These are phyloP conservation scores for Fusarium newnesense DNA, from an alignment of 2,329 filamentous ascomycete species.

Conservation along the genomic window DNA sequence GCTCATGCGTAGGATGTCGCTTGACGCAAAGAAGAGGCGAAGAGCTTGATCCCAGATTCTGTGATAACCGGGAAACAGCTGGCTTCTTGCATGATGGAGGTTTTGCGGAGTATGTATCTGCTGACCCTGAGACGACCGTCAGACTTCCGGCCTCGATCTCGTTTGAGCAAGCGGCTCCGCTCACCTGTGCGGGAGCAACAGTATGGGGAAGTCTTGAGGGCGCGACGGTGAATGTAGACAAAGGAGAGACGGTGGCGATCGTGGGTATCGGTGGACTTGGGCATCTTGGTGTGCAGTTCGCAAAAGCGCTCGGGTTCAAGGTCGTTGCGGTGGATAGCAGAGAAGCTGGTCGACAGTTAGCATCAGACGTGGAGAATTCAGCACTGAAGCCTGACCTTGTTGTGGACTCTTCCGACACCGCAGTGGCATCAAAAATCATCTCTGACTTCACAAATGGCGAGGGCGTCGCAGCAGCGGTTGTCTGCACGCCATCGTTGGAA, in stretches of 20 bases:
- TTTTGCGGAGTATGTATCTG: conserved; percentile 4
- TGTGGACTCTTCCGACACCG: conserved; percentile 2
- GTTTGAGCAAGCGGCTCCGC: conserved; percentile 5
- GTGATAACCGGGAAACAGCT: not conserved
- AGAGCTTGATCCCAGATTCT: conserved; percentile 7
- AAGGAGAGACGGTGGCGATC: not conserved
- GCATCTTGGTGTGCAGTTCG: conserved; percentile 9
- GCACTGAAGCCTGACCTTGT: not conserved
- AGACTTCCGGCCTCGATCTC: not conserved
- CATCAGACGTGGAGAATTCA: not conserved
- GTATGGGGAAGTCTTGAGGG: conserved; percentile 10
- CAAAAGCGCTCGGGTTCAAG: conserved; percentile 7
- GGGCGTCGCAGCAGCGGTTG: not conserved
- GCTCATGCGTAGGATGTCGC: conserved; percentile 3
- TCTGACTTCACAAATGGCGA: conserved; percentile 2
- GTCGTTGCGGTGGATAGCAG: conserved; percentile 10
- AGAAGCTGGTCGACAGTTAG: conserved; percentile 10
- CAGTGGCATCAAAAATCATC: not conserved
- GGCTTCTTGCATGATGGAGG: conserved; percentile 14
- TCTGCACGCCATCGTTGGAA: conserved; percentile 1
- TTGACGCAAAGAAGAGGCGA: not conserved
- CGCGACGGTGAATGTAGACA: not conserved
- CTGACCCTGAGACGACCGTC: not conserved
- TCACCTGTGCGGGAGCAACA: conserved; percentile 12
- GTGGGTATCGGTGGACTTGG: conserved; percentile 5